A percentile compares a stretch with the other conserved stretches of the same genome.
Evolutionary conservation across 1,284 basidiomycete genomes (phyloP).

Genomic region (Stereum hirsutum): DNA sequence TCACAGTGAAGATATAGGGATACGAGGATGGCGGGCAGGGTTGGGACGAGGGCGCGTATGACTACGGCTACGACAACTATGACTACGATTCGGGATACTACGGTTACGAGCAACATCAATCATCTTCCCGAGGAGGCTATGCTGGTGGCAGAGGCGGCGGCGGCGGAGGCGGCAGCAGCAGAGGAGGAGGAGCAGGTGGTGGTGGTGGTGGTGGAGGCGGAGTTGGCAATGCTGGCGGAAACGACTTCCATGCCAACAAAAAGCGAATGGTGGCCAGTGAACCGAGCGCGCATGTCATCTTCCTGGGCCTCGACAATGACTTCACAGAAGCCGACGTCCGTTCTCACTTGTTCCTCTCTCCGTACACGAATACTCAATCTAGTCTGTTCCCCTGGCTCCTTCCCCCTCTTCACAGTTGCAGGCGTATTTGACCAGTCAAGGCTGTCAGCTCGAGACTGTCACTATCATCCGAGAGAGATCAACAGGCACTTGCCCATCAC

Average conservation of each 20-base stretch:
- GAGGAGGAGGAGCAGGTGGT: constrained; percentile 32
- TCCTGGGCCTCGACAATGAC: constrained; percentile 83
- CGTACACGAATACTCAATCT: no score
- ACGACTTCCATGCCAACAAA: constrained; percentile 39
- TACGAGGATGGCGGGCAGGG: constrained; percentile 36
- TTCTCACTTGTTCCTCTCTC: constrained; percentile 49
- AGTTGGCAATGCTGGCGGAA: constrained; percentile 29
- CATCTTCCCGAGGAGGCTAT: constrained; percentile 20
- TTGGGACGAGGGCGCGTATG: constrained; percentile 29
- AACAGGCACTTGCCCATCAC: constrained; percentile 86
- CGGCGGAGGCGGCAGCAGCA: constrained; percentile 27
- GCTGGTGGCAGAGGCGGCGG: constrained; percentile 28
- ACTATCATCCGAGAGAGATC: constrained; percentile 91
- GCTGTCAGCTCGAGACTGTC: constrained; percentile 71
- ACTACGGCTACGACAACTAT: not conserved
- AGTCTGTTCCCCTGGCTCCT: no score
- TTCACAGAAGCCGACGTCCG: constrained; percentile 86
- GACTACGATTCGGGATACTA: constrained; percentile 24
- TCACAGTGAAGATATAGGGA: constrained; percentile 38
- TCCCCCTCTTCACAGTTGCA: constrained; percentile 74
- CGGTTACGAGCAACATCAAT: constrained; percentile 3
- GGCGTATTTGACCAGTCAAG: constrained; percentile 65
- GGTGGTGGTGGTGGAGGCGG: constrained; percentile 28
- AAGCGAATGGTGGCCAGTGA: constrained; percentile 72
- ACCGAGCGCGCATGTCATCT: constrained; percentile 83